These are phyloP conservation scores for Haplosporangium sp. DNA, from an alignment of 371 early-diverging fungal genomes.

Conservation along the genomic window DNA sequence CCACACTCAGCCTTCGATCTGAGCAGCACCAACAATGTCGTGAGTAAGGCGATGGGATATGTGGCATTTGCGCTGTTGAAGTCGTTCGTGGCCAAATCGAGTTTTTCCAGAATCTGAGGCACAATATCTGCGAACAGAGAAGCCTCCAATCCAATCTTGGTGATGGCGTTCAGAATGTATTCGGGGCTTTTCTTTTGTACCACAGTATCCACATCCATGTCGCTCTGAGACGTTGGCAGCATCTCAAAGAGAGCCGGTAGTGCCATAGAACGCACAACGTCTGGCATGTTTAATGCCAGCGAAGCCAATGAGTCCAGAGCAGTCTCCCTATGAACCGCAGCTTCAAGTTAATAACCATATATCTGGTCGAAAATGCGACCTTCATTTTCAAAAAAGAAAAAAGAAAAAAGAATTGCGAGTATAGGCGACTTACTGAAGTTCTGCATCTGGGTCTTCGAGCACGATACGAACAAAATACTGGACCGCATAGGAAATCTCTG, in stretches of 20 bases:
- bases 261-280: conserved; percentile 45
- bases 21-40: conserved; percentile 58
- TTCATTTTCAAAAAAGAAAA: not conserved
- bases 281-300: conserved; percentile 49
- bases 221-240: conserved; percentile 48
- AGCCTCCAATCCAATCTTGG: conserved; percentile 55
- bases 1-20: conserved; percentile 56
- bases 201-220: conserved; percentile 53
- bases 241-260: conserved; percentile 49
- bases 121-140: conserved; percentile 53
- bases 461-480: conserved; percentile 69
- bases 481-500: conserved; percentile 71
- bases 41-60: conserved; percentile 61
- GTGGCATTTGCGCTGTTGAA: conserved; percentile 26
- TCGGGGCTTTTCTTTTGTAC: conserved; percentile 41
- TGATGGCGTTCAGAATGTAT: conserved; percentile 50
- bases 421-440: conserved; percentile 57
- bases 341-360: not conserved
- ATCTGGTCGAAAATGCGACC: not conserved
- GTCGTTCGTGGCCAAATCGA: conserved; percentile 30
- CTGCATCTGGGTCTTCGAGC: conserved; percentile 63
- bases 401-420: not conserved
- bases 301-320: conserved; percentile 53
- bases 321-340: conserved; percentile 29
- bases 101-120: conserved; percentile 47